Base-by-base conservation (phyloP, 371 early-diverging fungal genomes). In the Mortierella sp. region DNA sequence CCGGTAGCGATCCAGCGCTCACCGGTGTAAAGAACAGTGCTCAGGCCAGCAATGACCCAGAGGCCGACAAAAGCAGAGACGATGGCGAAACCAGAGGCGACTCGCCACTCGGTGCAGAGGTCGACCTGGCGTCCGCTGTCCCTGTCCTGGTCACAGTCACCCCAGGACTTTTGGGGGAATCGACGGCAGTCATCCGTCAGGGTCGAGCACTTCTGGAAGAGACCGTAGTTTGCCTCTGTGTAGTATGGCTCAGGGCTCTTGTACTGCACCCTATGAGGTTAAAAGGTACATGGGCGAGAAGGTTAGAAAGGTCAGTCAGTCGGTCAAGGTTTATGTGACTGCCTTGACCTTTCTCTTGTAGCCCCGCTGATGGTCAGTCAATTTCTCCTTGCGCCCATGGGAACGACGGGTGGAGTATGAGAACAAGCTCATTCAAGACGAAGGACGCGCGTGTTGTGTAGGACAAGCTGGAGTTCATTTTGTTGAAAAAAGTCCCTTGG, bases 181-280 rank as follows among this genome's bases (percentile, higher is more conserved):
- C 87, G 87, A 41, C 87, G 87, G 41, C 87, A 87, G 51, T 87
- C 87, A 46, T 75, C 83, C 8, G 87, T 82, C 63, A 87, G 71
- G 51, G 83, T 82, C 10, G 87, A 87, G 74, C 87, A 87, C 54
- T 74, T 82, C 27, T 87, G 83, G 68, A 82, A 87, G 70, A 82
- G 80, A 46, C 87, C 87, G 43, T 87, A 82, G 78, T 74, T 78
- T 18, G 73, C 60, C 71, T 80, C 83, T 2, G 87, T 80, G 74
- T 77, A 70, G 73, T 71, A 75, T 3, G 83, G 83, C 16, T 75
- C 80, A 10, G 87, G 80, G 65, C 82, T 77, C 73, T 43, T 82
- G 78, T 82, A 87, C 68, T 80, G 80, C 43, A 87, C 78, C 87
- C 87, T 87, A 58, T 10, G 43, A 12, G 32, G 60, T 10, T 0